Base-by-base conservation (phyloP, 1,139 yeast genomes). In the Pichia sp. region DNA sequence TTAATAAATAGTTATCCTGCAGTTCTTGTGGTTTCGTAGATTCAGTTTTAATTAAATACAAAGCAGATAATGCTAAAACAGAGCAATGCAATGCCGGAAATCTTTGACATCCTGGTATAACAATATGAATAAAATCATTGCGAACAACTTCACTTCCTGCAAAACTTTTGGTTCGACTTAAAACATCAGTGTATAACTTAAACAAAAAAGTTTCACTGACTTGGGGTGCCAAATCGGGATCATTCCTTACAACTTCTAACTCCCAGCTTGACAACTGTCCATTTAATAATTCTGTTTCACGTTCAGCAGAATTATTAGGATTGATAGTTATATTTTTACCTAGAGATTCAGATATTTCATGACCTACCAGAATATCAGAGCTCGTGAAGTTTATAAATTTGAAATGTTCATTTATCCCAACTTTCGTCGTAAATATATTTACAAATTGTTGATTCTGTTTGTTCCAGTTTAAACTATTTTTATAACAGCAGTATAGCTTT, bases 81-180 rank as follows among this genome's bases (percentile, higher is more conserved):
- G 57, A 43, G 11, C 47, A 39, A 23, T 51, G 47, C 12, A 55
- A 32, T 12, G 55, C 56, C 2, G 49, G 39, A 27, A 50, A 55
- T 20, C 39, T 43, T 4, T 41, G 28, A 34, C 58, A 53, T 10
- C 45, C 34, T 1, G 58, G 56, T 5, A 56, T 48, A 8, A 56
- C 50, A 11, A 56, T 49, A n/a, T 50, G 38, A 31, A 48, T 38
- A 38, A 54, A 57, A 37, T 55, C 61, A 39, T 56, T 55, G n/a
- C 37, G 25, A 4, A 43, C 33, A 4, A 38, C 26, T 2, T 43
- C 42, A 4, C 50, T 43, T 23, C 42, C 45, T 2, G 53, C 46
- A 40, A 54, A 55, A 2, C 50, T 43, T 37, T 47, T 46, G 23
- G 55, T 46, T 12, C 45, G 47, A 43, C 57, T 51, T 29, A 56